Evolutionary conservation across 345 rosid genomes (phyloP).

Genomic region (Citrus australasica): DNA sequence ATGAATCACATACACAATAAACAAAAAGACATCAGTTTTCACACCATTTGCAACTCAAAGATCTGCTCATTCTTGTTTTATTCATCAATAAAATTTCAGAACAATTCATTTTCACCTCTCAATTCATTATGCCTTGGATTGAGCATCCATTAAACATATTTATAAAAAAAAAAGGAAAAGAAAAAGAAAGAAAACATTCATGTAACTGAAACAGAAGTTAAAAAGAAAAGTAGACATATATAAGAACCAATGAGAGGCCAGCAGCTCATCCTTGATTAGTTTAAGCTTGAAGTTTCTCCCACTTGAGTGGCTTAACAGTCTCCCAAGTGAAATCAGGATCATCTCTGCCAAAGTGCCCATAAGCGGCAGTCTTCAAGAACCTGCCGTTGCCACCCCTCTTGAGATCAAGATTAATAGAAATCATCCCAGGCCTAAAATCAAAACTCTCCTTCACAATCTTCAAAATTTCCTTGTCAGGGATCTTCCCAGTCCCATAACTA

Average conservation of each 20-base stretch:
- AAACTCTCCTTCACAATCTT: conserved; percentile 60
- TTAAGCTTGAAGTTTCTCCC: conserved; percentile 38
- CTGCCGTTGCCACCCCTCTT: conserved; percentile 55
- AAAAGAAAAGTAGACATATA: too few species aligned
- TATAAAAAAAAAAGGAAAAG: not conserved
- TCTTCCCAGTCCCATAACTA: conserved; percentile 46
- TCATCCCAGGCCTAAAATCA: conserved; percentile 64
- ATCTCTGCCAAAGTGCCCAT: conserved; percentile 58
- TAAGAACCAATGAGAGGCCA: not conserved
- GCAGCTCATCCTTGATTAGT: not conserved
- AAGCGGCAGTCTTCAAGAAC: conserved; percentile 59
- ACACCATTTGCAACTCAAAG: not conserved
- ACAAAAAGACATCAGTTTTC: not conserved
- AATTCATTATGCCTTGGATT: not conserved
- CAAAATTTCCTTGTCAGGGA: conserved; percentile 53
- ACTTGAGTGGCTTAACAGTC: conserved; percentile 52
- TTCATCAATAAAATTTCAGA: not conserved
- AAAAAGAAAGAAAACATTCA: not conserved
- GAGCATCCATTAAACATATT: not conserved
- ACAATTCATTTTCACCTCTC: not conserved
- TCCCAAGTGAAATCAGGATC: conserved; percentile 64
- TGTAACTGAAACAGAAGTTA: too few species aligned
- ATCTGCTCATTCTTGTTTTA: not conserved
- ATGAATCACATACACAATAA: not conserved
- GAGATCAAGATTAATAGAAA: conserved; percentile 52